Evolutionary conservation across 2,329 filamentous ascomycete genomes (phyloP), one percentile per base, ranked within the genome.

Genomic region (Tolypocladium endophyticum): DNA sequence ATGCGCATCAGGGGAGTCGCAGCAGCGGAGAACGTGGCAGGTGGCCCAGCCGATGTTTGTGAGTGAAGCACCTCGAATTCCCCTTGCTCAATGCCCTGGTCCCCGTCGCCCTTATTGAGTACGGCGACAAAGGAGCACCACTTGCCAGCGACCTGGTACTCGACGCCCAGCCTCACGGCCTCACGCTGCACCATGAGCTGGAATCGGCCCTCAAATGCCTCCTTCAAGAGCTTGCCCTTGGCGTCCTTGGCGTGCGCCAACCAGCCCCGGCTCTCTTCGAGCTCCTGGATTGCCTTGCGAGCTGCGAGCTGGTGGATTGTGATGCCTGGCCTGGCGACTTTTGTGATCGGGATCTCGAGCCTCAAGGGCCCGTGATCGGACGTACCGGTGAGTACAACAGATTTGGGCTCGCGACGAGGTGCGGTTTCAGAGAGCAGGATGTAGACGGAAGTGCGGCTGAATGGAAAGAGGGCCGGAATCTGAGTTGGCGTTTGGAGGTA

Each of bases 61-160:
- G 20, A 57, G 36, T 23, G 16, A 25, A 60, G 25, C 8, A 60
- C 45, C 14, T 56, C 7, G 18, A 55, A 30, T 28, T 60, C 56
- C 0, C 57, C 55, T 6, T 56, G 41, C 12, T 60, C 55, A 16
- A 38, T 28, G 25, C 52, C 59, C 28, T 53, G 55, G 5, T 62
- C 23, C 0, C 60, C 59, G 5, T 57, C 59, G 7, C 55, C 60
- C 1, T 76, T 71, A 11, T 77, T 73, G 62, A 86, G 77, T 1
- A 88, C 77, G 2, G 88, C 88, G 3, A 91, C 83, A 63, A 91
- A 92, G 0, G 87, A 89, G 66, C 84, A 88, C 81, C 84, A 89
- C 67, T 86, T 88, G 1, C 86, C 83, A 2, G 79, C 82, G 11
- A 91, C 81, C 65, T 89, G 86, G 66, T 84, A 89, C 60, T 79